Percentiles rank a stretch among this genome's conserved stretches.
Evolutionary conservation across 148 eudicot genomes (phyloP).

Genomic region (Chenopodium formosanum): DNA sequence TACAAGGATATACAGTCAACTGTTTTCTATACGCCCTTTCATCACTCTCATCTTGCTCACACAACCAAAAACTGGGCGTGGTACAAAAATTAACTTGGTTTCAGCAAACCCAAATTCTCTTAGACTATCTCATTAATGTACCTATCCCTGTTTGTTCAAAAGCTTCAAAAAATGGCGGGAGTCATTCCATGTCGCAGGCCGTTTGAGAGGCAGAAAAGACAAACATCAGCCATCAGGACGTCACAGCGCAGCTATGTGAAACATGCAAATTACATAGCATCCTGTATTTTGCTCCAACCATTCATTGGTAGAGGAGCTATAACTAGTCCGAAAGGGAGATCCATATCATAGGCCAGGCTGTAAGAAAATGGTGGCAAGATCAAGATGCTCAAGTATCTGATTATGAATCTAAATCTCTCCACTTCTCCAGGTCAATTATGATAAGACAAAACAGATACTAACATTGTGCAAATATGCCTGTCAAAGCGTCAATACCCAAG

Average conservation of each 20-base stretch:
- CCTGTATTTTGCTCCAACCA: not conserved
- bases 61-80: not conserved
- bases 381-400: not conserved
- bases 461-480: not conserved
- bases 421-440: not conserved
- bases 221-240: not conserved
- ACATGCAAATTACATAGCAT: not conserved
- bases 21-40: not conserved
- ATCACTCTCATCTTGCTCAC: not conserved
- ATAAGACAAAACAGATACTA: not conserved
- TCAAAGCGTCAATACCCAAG: conserved; percentile 57
- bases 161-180: not conserved
- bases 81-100: not conserved
- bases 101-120: not conserved
- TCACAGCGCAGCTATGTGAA: not conserved
- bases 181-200: not conserved
- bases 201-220: too few species aligned
- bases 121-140: not conserved
- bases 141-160: not conserved
- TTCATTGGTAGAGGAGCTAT: not conserved
- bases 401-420: not conserved
- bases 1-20: not conserved
- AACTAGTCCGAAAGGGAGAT: not conserved
- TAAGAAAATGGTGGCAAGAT: not conserved
- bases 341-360: not conserved